A percentile compares a stretch with the other conserved stretches of the same genome.
These are phyloP conservation scores for Chromosphaera perkinsii DNA, from an alignment of 208 protist species.

Conservation along the genomic window DNA sequence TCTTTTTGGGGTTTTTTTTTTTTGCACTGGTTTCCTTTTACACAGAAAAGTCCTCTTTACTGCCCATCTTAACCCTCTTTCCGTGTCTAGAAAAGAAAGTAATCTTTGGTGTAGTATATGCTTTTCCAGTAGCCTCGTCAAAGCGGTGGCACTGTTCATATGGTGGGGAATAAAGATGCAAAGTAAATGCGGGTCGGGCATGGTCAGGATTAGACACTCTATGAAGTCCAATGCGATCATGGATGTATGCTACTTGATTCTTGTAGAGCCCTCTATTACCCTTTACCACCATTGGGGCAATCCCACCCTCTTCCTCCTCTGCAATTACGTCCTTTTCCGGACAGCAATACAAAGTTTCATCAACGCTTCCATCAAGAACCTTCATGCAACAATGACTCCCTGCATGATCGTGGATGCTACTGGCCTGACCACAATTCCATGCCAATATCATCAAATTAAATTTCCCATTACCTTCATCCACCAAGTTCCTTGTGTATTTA, in stretches of 20 bases:
- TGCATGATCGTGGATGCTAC: conserved; percentile 27
- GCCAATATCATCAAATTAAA: conserved; percentile 26
- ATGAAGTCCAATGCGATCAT: background rate
- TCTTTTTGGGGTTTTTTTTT: too few species aligned
- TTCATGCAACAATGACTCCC: conserved; percentile 28
- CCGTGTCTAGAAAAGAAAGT: background rate
- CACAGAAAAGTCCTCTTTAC: too few species aligned
- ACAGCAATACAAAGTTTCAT: background rate
- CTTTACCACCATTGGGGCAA: too few species aligned
- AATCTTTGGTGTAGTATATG: background rate
- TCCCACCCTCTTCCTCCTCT: too few species aligned
- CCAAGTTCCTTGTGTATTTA: conserved; percentile 29
- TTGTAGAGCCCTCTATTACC: too few species aligned
- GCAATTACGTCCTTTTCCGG: too few species aligned
- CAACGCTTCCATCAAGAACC: conserved; percentile 18
- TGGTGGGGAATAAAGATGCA: background rate
- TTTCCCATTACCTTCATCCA: conserved; percentile 17
- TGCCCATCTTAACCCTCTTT: too few species aligned
- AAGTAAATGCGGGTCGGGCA: background rate
- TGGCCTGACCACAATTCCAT: conserved; percentile 21
- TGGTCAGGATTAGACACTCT: background rate
- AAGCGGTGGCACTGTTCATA: background rate
- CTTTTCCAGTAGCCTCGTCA: background rate
- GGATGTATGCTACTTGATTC: conserved; percentile 2
- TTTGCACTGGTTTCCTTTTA: too few species aligned